A percentile compares a stretch with the other conserved stretches of the same genome.
These are phyloP conservation scores for Salix viminalis DNA, from an alignment of 345 rosid genomes.

Conservation along the genomic window DNA sequence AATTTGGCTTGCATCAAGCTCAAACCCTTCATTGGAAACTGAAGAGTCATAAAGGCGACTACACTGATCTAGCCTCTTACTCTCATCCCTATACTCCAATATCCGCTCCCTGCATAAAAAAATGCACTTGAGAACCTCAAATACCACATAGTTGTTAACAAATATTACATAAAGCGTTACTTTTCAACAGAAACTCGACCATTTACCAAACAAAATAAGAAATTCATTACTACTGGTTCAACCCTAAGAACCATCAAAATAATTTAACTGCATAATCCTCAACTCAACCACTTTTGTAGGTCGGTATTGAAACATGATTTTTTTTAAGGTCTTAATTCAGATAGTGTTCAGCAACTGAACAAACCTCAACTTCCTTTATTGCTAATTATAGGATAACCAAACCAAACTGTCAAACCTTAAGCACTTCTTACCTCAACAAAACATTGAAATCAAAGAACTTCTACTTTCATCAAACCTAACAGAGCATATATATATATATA, in stretches of 20 bases:
- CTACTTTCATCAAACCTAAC: not conserved
- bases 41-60: conserved; percentile 94
- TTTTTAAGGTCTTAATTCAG: too few relatives aligned
- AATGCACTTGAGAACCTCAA: conserved; percentile 5
- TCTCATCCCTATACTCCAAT: conserved; percentile 77
- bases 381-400: not conserved
- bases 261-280: too few relatives aligned
- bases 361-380: too few relatives aligned
- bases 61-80: conserved; percentile 90
- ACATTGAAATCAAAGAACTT: not conserved
- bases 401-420: not conserved
- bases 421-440: not conserved
- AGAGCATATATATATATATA: too few relatives aligned
- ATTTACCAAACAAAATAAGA: not conserved
- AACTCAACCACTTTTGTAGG: too few relatives aligned
- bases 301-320: too few relatives aligned
- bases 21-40: conserved; percentile 78
- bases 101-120: conserved; percentile 57
- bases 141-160: not conserved
- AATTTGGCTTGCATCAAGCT: conserved; percentile 80
- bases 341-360: too few relatives aligned
- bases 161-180: not conserved
- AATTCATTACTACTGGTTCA: not conserved
- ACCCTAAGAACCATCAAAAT: too few relatives aligned
- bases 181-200: not conserved